Evolutionary conservation across 2,329 filamentous ascomycete genomes (phyloP), one percentile per base, ranked within the genome.

Genomic region (Talaromyces sp.): DNA sequence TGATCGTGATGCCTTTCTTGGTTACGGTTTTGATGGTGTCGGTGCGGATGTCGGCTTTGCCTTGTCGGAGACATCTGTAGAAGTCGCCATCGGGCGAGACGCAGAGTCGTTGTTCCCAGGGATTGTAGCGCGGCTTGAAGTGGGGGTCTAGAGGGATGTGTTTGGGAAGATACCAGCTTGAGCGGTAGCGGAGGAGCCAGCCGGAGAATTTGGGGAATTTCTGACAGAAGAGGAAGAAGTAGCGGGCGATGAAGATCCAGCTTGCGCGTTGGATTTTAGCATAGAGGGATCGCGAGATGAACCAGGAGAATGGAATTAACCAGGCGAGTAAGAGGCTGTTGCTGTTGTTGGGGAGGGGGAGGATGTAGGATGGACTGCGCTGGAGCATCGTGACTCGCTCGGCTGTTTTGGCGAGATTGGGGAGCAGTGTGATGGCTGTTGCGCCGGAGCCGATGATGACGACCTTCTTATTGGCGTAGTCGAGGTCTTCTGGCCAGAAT

Each of bases 391-490:
- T 93, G 24, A 91, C 85, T 13, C 82, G 80, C 4, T 73, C 74
- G 4, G 88, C 89, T 35, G 80, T 82, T 39, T 87, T 75, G 1
- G 85, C 83, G 41, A 95, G 73, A 42, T 80, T 82, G 0, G 90
- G 91, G 3, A 95, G 70, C 1, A 96, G 78, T 0, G 90, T 94
- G 44, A 93, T 75, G 6, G 90, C 87, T 0, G 91, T 95, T 2
- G 90, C 90, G 7, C 91, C 91, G 14, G 83, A 87, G 14, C 90
- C 90, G 56, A 94, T 83, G 52, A 93, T 78, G 39, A 90, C 81
- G 19, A 93, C 77, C 40, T 83, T 82, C 71, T 91, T 90, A 68
- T 78, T 77, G 5, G 77, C 71, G 67, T 87, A 87, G 63, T 89
- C 82, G 35, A 89, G 74, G 43, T 85, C 79, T 51, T 86, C 75